Conservation (phyloP, 495 filamentous ascomycete species). For the Pyrenula massariospora region DNA sequence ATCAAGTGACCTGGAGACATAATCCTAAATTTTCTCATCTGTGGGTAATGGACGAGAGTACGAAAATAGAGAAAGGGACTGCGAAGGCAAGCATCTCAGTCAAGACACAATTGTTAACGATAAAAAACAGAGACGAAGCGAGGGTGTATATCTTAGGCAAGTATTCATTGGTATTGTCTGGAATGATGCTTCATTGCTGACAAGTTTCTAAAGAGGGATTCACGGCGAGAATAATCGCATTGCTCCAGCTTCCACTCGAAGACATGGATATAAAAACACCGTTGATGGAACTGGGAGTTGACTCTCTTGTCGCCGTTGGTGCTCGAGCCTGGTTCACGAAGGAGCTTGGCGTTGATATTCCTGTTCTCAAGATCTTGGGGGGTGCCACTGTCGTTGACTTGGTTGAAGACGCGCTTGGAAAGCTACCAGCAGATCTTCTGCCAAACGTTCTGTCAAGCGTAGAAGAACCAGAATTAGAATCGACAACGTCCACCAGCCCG, state of each 20-base stretch:
- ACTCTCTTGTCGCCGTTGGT: constrained; percentile 24
- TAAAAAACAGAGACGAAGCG: too few species aligned
- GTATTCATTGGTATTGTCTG: too few species aligned
- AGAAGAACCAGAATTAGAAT: constrained; percentile 1
- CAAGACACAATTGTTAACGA: not conserved
- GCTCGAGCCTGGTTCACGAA: constrained; percentile 25
- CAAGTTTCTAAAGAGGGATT: too few species aligned
- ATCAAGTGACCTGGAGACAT: constrained; percentile 1
- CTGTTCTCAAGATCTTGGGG: constrained; percentile 38
- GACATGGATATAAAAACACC: too few species aligned
- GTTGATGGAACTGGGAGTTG: constrained; percentile 21
- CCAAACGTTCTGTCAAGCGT: constrained; percentile 1
- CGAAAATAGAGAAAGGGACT: constrained; percentile 6
- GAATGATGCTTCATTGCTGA: too few species aligned
- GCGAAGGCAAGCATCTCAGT: constrained; percentile 4
- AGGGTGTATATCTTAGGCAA: too few species aligned
- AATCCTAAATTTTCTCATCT: constrained; percentile 8
- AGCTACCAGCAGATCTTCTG: constrained; percentile 6
- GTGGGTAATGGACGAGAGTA: constrained; percentile 5
- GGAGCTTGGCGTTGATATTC: constrained; percentile 26
- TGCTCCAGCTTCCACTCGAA: too few species aligned
- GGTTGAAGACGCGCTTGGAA: not conserved
- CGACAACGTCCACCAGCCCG: constrained; percentile 12
- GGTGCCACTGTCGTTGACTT: constrained; percentile 6
- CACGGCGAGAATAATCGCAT: too few species aligned